Evolutionary conservation across 352 stramenopile genomes (phyloP).

Genomic region (Elongisporangium undulatum): DNA sequence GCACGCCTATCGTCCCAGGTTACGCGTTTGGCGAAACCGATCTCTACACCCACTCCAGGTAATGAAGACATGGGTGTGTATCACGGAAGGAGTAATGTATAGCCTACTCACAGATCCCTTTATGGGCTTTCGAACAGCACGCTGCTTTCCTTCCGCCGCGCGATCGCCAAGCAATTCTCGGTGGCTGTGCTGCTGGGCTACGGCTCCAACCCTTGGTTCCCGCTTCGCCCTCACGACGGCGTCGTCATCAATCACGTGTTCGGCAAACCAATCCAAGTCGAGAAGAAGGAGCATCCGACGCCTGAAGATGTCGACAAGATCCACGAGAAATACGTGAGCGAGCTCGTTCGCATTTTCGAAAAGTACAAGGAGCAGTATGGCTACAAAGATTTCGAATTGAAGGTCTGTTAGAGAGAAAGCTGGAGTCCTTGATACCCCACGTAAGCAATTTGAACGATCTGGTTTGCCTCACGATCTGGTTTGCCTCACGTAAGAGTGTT

Average conservation of each 20-base stretch:
- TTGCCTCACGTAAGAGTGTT: neutral
- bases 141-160: constrained; percentile 64
- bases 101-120: neutral
- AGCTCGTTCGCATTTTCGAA: constrained; percentile 76
- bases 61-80: neutral
- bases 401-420: constrained; percentile 39
- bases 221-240: constrained; percentile 49
- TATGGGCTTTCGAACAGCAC: constrained; percentile 20
- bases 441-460: constrained; percentile 2
- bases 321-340: constrained; percentile 56
- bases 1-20: constrained; percentile 63
- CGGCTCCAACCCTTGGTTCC: constrained; percentile 50
- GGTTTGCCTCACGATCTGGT: neutral
- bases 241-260: constrained; percentile 69
- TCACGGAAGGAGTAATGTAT: neutral
- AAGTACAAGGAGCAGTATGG: constrained; percentile 83
- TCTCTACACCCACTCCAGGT: constrained; percentile 79
- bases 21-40: constrained; percentile 85
- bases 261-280: constrained; percentile 61
- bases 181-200: constrained; percentile 59
- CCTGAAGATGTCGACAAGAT: constrained; percentile 63
- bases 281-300: constrained; percentile 54
- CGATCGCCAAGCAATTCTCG: constrained; percentile 62
- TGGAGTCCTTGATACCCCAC: neutral
- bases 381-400: constrained; percentile 47